A percentile compares a stretch with the other conserved stretches of the same genome.
Evolutionary conservation across 257 asterid species (phyloP).

Genomic region (Linaria vulgaris): DNA sequence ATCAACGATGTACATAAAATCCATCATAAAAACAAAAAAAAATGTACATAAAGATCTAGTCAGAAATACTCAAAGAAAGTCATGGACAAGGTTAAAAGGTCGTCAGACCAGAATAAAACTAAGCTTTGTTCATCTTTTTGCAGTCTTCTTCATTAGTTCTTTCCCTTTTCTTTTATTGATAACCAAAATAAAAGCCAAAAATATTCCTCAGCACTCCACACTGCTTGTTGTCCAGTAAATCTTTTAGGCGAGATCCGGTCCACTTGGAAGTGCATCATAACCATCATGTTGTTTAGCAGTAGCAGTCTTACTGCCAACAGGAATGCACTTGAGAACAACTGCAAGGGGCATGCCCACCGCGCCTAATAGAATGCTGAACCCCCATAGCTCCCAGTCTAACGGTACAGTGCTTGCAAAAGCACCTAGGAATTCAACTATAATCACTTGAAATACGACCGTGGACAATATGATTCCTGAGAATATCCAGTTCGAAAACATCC

Average conservation of each 20-base stretch:
- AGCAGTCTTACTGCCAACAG: slow-evolving; percentile 36
- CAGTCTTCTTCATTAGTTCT: neutral
- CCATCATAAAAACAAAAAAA: no score
- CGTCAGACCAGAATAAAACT: neutral
- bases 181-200: neutral
- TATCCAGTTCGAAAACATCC: slow-evolving; percentile 67
- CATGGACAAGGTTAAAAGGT: neutral
- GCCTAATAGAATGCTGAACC: slow-evolving; percentile 58
- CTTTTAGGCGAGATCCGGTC: slow-evolving; percentile 45
- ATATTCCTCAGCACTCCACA: neutral
- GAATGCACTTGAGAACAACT: slow-evolving; percentile 78
- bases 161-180: neutral
- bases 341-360: slow-evolving; percentile 68
- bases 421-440: slow-evolving; percentile 87
- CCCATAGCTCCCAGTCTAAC: slow-evolving; percentile 77
- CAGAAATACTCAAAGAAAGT: neutral
- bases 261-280: slow-evolving; percentile 58
- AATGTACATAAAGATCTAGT: neutral
- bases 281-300: slow-evolving; percentile 60
- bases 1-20: no score
- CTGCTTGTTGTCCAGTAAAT: neutral
- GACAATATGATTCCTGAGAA: slow-evolving; percentile 59
- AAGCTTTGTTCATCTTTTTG: neutral
- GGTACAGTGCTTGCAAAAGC: slow-evolving; percentile 93
- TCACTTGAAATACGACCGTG: slow-evolving; percentile 78